Percentiles rank a stretch among this genome's conserved stretches.
Evolutionary conservation across 106 monocot species (phyloP).

Genomic region (Hemerocallis citrina): DNA sequence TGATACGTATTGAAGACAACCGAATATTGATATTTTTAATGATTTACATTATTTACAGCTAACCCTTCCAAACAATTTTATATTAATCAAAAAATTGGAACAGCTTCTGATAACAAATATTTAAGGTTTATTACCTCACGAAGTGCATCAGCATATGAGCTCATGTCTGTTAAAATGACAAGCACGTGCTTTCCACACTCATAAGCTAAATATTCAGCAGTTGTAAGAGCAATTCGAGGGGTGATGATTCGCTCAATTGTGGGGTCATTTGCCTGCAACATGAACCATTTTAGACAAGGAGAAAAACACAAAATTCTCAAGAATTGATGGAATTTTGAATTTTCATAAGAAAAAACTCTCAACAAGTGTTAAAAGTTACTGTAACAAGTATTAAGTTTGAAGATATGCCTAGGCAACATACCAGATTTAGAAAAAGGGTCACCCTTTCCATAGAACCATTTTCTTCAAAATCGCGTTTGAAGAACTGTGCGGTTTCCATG

Average conservation of each 20-base stretch:
- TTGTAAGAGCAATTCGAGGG: conserved; percentile 95
- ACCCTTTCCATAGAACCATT: conserved; percentile 99
- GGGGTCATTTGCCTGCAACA: conserved; percentile 89
- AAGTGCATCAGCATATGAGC: conserved; percentile 99
- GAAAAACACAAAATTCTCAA: neutral
- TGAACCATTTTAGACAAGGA: neutral
- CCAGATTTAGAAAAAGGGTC: conserved; percentile 97
- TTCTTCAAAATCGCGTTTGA: conserved; percentile 99
- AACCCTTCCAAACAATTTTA: neutral
- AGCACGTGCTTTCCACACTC: conserved; percentile 98
- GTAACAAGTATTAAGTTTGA: neutral
- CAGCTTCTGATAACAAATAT: neutral
- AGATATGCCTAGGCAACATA: conserved; percentile 12
- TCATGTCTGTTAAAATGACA: conserved; percentile 98
- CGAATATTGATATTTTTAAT: too few relatives aligned
- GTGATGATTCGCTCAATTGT: conserved; percentile 98
- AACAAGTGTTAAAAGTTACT: neutral
- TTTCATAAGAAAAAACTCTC: neutral
- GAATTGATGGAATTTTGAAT: neutral
- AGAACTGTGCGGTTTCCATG: conserved; percentile 99
- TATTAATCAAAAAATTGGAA: neutral
- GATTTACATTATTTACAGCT: too few relatives aligned
- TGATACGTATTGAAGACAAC: neutral
- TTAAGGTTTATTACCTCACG: conserved; percentile 68
- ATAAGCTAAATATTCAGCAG: conserved; percentile 98